These are phyloP conservation scores for Xylariaceae sp. DNA, from an alignment of 2,329 filamentous ascomycete species.

Conservation along the genomic window DNA sequence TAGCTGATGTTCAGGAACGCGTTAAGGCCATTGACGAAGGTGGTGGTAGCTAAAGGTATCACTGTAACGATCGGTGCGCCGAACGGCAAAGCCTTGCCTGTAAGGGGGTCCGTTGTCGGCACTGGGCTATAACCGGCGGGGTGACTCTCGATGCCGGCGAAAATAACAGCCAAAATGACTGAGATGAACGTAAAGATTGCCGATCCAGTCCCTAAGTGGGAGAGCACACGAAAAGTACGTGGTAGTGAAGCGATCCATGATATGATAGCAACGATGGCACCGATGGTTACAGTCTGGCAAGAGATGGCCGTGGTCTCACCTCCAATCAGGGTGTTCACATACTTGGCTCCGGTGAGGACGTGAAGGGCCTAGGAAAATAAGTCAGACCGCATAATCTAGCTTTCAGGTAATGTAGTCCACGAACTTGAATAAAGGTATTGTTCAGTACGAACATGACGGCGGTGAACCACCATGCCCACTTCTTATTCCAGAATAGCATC, in stretches of 20 bases:
- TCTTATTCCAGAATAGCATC: constrained; percentile 87
- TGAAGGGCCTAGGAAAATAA: constrained; percentile 68
- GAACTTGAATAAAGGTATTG: constrained; percentile 86
- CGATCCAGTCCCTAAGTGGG: constrained; percentile 78
- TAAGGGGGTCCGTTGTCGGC: constrained; percentile 40
- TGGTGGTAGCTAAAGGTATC: constrained; percentile 72
- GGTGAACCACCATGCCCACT: constrained; percentile 71
- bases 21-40: constrained; percentile 81
- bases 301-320: constrained; percentile 62
- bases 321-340: constrained; percentile 85
- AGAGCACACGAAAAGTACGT: constrained; percentile 81
- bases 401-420: constrained; percentile 10
- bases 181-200: constrained; percentile 91
- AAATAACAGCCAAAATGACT: constrained; percentile 82
- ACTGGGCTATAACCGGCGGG: constrained; percentile 69
- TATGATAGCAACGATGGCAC: constrained; percentile 74
- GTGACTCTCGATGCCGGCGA: constrained; percentile 76
- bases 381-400: constrained; percentile 20
- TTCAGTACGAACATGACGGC: constrained; percentile 92
- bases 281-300: constrained; percentile 81
- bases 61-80: constrained; percentile 74
- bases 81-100: constrained; percentile 37
- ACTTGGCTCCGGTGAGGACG: constrained; percentile 83
- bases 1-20: constrained; percentile 96
- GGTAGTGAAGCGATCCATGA: constrained; percentile 83